phyloP scores from a whole-genome alignment of 2,329 filamentous ascomycete species.

The Epichloe bromicola region DNA sequence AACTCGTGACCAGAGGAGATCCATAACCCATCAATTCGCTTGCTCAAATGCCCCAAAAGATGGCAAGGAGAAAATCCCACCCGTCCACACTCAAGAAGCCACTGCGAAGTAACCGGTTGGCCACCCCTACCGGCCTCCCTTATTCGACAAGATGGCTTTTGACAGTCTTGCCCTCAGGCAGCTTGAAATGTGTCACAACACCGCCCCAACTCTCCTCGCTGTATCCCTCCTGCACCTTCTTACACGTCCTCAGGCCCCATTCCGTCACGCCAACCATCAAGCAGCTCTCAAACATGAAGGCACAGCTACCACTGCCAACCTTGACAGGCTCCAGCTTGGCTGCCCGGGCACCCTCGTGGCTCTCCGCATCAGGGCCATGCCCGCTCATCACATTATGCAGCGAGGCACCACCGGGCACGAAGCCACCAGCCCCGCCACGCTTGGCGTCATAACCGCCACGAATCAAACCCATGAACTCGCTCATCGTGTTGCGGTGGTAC shows the following conservation, averaged over 20 bases:
- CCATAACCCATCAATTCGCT: too few relatives aligned
- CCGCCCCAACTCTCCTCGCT: slow-evolving; percentile 67
- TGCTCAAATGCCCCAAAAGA: too few relatives aligned
- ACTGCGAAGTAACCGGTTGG: too few relatives aligned
- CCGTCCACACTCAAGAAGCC: too few relatives aligned
- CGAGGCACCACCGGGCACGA: slow-evolving; percentile 44
- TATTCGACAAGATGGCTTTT: slow-evolving; percentile 10
- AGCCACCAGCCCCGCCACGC: slow-evolving; percentile 35
- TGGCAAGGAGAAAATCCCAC: too few relatives aligned
- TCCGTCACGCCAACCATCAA: slow-evolving; percentile 60
- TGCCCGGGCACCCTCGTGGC: slow-evolving; percentile 41
- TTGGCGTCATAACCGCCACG: slow-evolving; percentile 49
- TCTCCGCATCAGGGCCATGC: slow-evolving; percentile 46
- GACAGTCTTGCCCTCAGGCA: slow-evolving; percentile 23
- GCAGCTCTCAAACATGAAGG: slow-evolving; percentile 59
- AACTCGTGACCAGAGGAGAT: too few relatives aligned
- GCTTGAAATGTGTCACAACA: slow-evolving; percentile 49
- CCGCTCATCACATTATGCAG: slow-evolving; percentile 62
- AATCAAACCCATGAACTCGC: slow-evolving; percentile 52
- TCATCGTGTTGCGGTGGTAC: slow-evolving; percentile 59
- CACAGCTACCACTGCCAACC: slow-evolving; percentile 48
- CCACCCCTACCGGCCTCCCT: background rate
- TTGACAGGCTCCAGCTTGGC: slow-evolving; percentile 41
- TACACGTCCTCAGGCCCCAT: slow-evolving; percentile 50
- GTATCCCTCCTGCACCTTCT: slow-evolving; percentile 34